Evolutionary conservation across 768 basidiomycete species (phyloP).

Genomic region (Kwoniella sp.): DNA sequence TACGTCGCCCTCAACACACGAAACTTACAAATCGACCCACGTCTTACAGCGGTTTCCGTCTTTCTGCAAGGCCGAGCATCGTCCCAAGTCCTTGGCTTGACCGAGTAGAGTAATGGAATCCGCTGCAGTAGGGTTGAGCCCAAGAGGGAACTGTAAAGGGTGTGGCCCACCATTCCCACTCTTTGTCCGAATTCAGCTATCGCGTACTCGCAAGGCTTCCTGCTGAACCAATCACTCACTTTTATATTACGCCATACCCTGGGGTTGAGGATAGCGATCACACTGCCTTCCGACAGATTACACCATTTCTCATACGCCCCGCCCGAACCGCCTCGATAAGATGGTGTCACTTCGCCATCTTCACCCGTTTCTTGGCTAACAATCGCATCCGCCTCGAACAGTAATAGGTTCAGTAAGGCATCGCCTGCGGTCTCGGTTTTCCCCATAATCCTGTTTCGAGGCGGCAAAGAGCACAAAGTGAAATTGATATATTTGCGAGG

Average conservation of each 20-base stretch:
- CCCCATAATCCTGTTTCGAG: constrained; percentile 73
- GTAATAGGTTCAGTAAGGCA: constrained; percentile 74
- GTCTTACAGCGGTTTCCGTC: constrained; percentile 80
- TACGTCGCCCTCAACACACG: too few species aligned
- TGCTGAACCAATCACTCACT: constrained; percentile 58
- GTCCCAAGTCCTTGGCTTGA: constrained; percentile 79
- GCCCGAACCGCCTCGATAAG: constrained; percentile 84
- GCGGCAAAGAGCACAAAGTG: constrained; percentile 61
- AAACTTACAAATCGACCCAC: constrained; percentile 73
- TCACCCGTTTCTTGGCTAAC: constrained; percentile 62
- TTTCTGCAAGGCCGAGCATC: constrained; percentile 73
- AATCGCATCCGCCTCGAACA: constrained; percentile 81
- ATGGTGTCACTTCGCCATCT: constrained; percentile 61
- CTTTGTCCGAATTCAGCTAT: constrained; percentile 29
- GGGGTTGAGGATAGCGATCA: constrained; percentile 86
- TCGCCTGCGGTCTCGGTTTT: constrained; percentile 71
- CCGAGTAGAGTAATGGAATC: constrained; percentile 82
- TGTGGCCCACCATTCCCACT: constrained; percentile 62
- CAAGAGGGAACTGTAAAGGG: constrained; percentile 77
- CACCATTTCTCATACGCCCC: constrained; percentile 85
- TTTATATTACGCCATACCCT: constrained; percentile 81
- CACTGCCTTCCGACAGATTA: constrained; percentile 83
- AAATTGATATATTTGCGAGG: constrained; percentile 70
- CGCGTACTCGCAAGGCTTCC: not conserved
- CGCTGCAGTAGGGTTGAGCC: constrained; percentile 79